These are phyloP conservation scores for Quercus robur DNA, from an alignment of 306 rosid species.

Conservation along the genomic window DNA sequence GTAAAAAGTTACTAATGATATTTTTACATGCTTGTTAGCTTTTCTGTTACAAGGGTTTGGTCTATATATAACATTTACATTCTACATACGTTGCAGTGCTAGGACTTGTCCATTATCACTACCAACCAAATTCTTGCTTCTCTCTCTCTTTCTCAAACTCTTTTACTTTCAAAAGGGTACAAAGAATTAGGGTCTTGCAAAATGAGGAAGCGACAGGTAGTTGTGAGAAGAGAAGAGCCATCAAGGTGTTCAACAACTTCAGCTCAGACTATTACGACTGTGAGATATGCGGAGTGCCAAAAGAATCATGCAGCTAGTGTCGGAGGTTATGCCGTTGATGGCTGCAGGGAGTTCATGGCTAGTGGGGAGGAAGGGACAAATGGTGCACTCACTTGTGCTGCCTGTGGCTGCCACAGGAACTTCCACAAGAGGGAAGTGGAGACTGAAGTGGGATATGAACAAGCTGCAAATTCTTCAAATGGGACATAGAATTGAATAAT, in stretches of 20 bases:
- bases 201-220: constrained; percentile 93
- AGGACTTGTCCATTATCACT: constrained; percentile 50
- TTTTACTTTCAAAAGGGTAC: neutral
- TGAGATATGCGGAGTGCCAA: constrained; percentile 85
- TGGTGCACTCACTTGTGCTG: constrained; percentile 76
- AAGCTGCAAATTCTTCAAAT: constrained; percentile 47
- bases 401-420: constrained; percentile 89
- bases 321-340: constrained; percentile 89
- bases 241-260: constrained; percentile 19
- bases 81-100: constrained; percentile 66
- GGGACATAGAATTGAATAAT: constrained; percentile 18
- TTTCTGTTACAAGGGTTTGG: neutral
- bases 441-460: constrained; percentile 47
- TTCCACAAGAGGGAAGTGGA: constrained; percentile 71
- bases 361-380: constrained; percentile 56
- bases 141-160: neutral
- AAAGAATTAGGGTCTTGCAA: neutral
- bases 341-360: constrained; percentile 93
- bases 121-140: constrained; percentile 14
- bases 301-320: constrained; percentile 91
- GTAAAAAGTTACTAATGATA: neutral
- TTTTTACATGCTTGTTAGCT: neutral
- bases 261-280: constrained; percentile 27
- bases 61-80: constrained; percentile 8
- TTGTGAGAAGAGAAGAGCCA: constrained; percentile 59